These are phyloP conservation scores for Circinella umbellata DNA, from an alignment of 371 early-diverging fungal species.

Conservation along the genomic window DNA sequence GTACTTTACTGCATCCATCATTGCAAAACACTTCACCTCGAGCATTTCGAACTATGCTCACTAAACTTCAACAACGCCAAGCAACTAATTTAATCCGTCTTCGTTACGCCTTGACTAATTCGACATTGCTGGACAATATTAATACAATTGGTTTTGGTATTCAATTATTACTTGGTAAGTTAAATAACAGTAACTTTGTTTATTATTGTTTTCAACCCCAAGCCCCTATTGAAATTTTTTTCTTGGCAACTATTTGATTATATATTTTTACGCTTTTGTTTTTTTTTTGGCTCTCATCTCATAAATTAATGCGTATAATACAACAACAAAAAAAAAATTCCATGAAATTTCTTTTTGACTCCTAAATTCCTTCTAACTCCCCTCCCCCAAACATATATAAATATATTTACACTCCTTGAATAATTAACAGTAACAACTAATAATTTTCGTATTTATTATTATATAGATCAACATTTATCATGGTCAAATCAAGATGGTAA, in stretches of 20 bases:
- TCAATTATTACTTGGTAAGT: constrained; percentile 59
- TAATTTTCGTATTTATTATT: too few species aligned
- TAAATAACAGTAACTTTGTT: too few species aligned
- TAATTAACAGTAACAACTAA: background rate
- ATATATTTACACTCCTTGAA: too few species aligned
- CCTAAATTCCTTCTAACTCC: background rate
- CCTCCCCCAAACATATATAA: background rate
- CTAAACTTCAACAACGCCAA: constrained; percentile 39
- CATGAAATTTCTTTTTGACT: background rate
- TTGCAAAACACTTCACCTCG: constrained; percentile 36
- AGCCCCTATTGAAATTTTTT: constrained; percentile 5
- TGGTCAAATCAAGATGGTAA: constrained; percentile 17
- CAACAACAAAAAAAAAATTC: background rate
- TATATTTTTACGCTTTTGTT: too few species aligned
- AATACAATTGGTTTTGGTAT: constrained; percentile 67
- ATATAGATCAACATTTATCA: constrained; percentile 21
- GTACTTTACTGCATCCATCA: constrained; percentile 46
- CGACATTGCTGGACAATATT: constrained; percentile 39
- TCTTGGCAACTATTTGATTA: too few species aligned
- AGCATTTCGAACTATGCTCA: constrained; percentile 50
- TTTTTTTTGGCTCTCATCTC: too few species aligned
- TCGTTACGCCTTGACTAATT: constrained; percentile 41
- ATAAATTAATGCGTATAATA: background rate
- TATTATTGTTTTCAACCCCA: background rate
- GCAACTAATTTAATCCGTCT: constrained; percentile 42